phyloP scores from a whole-genome alignment of 192 early-diverging fungal genomes.

The Entophlyctis luteolus region DNA sequence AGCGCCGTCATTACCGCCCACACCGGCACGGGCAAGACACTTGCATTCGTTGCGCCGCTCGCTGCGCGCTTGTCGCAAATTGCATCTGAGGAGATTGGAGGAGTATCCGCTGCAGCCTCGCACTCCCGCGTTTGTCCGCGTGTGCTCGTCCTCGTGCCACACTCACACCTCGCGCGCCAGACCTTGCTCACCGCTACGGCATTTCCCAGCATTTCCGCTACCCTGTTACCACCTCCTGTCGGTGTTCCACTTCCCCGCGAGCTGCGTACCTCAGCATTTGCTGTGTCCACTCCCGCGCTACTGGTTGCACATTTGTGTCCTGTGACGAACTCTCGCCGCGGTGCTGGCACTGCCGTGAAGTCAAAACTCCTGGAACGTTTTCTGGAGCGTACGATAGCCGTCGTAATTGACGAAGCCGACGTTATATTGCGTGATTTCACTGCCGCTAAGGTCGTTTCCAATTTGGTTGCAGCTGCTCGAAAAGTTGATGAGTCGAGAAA shows the following conservation, averaged over 20 bases:
- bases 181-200: background rate
- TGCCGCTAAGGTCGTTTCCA: conserved; percentile 4
- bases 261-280: background rate
- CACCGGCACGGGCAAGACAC: conserved; percentile 21
- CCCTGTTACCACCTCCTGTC: background rate
- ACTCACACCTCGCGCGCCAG: background rate
- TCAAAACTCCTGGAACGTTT: conserved; percentile 31
- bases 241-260: background rate
- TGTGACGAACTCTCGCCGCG: background rate
- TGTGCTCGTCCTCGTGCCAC: conserved; percentile 4
- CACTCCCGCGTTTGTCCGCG: background rate
- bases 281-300: background rate
- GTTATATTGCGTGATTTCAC: conserved; percentile 1
- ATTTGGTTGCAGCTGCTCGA: conserved; percentile 1
- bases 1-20: background rate
- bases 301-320: too few relatives aligned
- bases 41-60: conserved; percentile 9
- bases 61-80: background rate
- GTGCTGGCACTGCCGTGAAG: background rate
- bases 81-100: too few relatives aligned
- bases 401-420: conserved; percentile 37
- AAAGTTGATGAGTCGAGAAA: background rate
- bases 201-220: background rate
- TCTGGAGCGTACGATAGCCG: conserved; percentile 15
- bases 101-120: background rate